Evolutionary conservation across 192 early-diverging fungal species (phyloP), one percentile per base, ranked within the genome.

Genomic region (Coemansia sp.): DNA sequence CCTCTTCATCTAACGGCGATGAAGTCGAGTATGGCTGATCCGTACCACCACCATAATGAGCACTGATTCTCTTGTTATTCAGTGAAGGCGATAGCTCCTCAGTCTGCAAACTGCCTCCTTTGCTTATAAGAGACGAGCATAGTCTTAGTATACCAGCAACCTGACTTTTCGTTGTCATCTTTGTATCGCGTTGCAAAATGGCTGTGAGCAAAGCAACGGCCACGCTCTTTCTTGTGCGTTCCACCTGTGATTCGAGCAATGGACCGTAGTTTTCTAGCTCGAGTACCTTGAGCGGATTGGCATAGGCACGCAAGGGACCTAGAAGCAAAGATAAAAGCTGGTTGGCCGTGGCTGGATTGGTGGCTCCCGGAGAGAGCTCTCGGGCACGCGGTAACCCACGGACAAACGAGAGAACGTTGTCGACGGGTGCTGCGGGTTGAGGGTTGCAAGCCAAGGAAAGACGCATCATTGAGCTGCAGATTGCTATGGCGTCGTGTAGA

Each of bases 371-470:
- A 23, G 81, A 84, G 38, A 80, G 77, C 30, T 87, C 85, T 35
- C 68, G 52, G 11, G 66, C 53, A 13, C 72, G 55, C 9, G 88
- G 77, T 64, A 89, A 83, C 23, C 81, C 87, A 55, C 88, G 90
- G 22, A 92, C 88, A 81, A 89, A 95, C 13, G 82, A 89, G 20
- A 99, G 78, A 24, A 99, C 90, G 61, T 87, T 85, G 69, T 97
- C 93, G 3, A 95, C 87, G 41, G 93, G 88, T 29, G 85, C 87
- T 30, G 93, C 62, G 30, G 83, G 82, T 14, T 90, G 87, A 7
- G 97, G 97, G 27, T 71, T 77, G 52, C 74, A 95, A 43, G 93
- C 91, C 11, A 99, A 67, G 24, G 95, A 93, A 33, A 99, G 67
- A 34, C 93, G 91, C 40, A 87, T 81, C 56, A 98, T 79, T 5